Percentiles rank a stretch among this genome's conserved stretches.
Evolutionary conservation across 2,329 filamentous ascomycete species (phyloP).

Genomic region (Fusarium virguliforme): DNA sequence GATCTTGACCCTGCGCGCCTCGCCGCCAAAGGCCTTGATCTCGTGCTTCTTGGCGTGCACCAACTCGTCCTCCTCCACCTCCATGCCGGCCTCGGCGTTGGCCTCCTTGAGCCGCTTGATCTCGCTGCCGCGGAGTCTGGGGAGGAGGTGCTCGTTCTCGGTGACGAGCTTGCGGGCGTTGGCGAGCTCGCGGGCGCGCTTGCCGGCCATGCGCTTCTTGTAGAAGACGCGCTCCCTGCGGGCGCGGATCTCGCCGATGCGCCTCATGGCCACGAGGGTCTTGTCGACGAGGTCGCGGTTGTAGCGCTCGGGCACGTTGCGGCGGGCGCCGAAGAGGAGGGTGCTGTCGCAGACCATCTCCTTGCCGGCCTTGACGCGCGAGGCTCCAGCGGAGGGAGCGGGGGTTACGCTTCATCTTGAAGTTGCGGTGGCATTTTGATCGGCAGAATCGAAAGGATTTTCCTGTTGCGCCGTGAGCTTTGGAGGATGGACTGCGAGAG

Average conservation of each 20-base stretch:
- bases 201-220: conserved; percentile 92
- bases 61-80: conserved; percentile 6
- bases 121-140: conserved; percentile 77
- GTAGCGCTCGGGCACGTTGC: conserved; percentile 96
- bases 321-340: conserved; percentile 90
- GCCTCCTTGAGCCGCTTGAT: conserved; percentile 42
- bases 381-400: conserved; percentile 97
- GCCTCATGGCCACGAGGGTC: conserved; percentile 93
- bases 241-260: conserved; percentile 87
- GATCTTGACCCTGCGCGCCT: conserved; percentile 5
- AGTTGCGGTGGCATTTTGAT: conserved; percentile 55
- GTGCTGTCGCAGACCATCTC: conserved; percentile 94
- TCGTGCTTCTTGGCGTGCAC: conserved; percentile 9
- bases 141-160: conserved; percentile 93
- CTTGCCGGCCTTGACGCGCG: conserved; percentile 85
- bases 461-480: conserved; percentile 25
- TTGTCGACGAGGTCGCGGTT: conserved; percentile 91
- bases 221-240: conserved; percentile 93
- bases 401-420: conserved; percentile 99
- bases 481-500: background rate
- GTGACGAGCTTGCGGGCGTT: conserved; percentile 89
- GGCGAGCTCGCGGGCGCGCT: conserved; percentile 85
- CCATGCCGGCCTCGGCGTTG: conserved; percentile 3
- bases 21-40: background rate
- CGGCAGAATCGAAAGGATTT: conserved; percentile 8